Evolutionary conservation across 148 eudicot genomes (phyloP).

Genomic region (Rhododendron simsii): DNA sequence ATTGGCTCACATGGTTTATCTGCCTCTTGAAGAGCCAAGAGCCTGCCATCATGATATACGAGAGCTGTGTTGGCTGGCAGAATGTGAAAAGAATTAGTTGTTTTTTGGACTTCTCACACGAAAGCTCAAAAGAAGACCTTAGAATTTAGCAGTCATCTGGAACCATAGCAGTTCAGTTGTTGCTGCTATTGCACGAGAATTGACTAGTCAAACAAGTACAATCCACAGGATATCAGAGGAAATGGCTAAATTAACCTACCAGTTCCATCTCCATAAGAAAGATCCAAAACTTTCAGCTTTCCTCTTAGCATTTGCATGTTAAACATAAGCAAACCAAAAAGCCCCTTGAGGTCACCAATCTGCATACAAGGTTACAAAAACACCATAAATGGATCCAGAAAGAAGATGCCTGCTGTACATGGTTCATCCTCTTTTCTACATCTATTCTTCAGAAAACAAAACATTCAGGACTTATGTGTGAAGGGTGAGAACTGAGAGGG

Average conservation of each 20-base stretch:
- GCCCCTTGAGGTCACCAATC: constrained; percentile 90
- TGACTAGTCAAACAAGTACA: background rate
- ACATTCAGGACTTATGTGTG: background rate
- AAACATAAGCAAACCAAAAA: constrained; percentile 67
- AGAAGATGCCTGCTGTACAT: background rate
- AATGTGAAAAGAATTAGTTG: constrained; percentile 8
- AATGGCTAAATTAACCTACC: constrained; percentile 30
- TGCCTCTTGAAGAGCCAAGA: constrained; percentile 82
- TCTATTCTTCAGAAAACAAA: background rate
- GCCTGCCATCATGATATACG: constrained; percentile 84
- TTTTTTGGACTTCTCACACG: background rate
- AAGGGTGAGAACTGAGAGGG: background rate
- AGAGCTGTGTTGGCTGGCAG: constrained; percentile 86
- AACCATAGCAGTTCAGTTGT: background rate
- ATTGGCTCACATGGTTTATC: constrained; percentile 86
- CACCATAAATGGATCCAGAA: background rate
- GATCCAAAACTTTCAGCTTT: constrained; percentile 79
- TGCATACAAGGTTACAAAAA: constrained; percentile 25
- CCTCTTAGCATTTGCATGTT: constrained; percentile 66
- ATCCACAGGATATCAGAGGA: background rate
- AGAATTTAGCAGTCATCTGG: background rate
- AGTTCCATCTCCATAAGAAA: constrained; percentile 69
- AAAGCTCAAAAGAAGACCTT: background rate
- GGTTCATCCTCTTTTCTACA: background rate
- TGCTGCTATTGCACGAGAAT: background rate